phyloP scores from a whole-genome alignment of 208 protist species.

The Trichomonas vaginalis region DNA sequence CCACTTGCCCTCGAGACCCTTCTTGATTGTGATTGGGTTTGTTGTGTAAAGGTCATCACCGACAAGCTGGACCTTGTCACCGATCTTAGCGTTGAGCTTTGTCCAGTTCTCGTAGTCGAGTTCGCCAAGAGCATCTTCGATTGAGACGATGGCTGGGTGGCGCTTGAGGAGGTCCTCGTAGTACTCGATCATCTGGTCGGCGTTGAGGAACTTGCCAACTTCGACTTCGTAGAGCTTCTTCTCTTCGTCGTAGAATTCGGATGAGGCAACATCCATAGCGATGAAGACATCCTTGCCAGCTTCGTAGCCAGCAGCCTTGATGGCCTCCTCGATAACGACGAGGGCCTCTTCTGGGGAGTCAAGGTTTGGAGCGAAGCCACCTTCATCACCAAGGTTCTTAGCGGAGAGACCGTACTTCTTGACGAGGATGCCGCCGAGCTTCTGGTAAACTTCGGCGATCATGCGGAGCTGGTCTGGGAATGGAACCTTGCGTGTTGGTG shows the following conservation, averaged over 20 bases:
- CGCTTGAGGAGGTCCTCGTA: conserved; percentile 20
- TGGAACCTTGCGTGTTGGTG: conserved; percentile 66
- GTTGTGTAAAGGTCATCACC: too few relatives aligned
- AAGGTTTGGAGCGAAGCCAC: conserved; percentile 64
- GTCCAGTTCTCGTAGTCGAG: conserved; percentile 53
- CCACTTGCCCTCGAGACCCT: too few relatives aligned
- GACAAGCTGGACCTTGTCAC: conserved; percentile 60
- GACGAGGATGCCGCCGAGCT: conserved; percentile 85
- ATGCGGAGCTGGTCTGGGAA: conserved; percentile 58
- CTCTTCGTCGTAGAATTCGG: conserved; percentile 80
- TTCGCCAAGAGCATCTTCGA: conserved; percentile 97
- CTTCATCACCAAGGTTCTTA: too few relatives aligned
- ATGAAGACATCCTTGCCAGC: background rate
- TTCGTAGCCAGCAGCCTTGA: background rate
- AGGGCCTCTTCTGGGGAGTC: conserved; percentile 33
- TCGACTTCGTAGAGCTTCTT: conserved; percentile 76
- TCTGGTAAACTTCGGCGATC: conserved; percentile 80
- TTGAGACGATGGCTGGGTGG: conserved; percentile 58
- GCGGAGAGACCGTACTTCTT: conserved; percentile 74
- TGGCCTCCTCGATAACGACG: background rate
- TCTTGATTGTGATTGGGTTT: conserved; percentile 79
- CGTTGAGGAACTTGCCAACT: background rate
- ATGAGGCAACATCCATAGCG: conserved; percentile 88
- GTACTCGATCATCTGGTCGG: conserved; percentile 22
- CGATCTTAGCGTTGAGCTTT: conserved; percentile 17